Conservation (phyloP, 1,139 yeast species). For the Hyphopichia pseudoburtonii region DNA sequence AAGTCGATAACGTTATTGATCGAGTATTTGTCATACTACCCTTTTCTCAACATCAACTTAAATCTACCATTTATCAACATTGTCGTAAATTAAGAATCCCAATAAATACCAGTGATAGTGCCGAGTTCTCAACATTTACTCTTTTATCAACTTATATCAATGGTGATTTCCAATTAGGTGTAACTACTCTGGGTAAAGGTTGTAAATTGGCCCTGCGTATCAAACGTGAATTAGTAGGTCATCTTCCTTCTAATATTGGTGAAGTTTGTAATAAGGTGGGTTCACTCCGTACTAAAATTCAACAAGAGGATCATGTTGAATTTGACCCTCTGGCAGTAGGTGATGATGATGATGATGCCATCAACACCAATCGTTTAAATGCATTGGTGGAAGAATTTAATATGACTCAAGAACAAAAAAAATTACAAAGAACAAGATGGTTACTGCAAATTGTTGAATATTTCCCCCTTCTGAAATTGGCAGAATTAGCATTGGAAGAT, state of each 20-base stretch:
- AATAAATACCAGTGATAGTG: constrained; percentile 72
- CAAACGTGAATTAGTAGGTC: constrained; percentile 66
- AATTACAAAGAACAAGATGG: constrained; percentile 74
- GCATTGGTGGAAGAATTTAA: constrained; percentile 60
- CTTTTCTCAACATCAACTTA: constrained; percentile 21
- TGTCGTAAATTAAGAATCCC: constrained; percentile 74
- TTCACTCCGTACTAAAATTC: constrained; percentile 55
- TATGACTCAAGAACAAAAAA: constrained; percentile 52
- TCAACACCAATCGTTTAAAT: constrained; percentile 59
- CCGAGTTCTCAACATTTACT: constrained; percentile 73
- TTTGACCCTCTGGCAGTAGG: constrained; percentile 35
- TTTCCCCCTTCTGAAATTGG: constrained; percentile 71
- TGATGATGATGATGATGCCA: constrained; percentile 69
- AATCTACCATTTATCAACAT: constrained; percentile 39
- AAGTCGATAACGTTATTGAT: constrained; percentile 68
- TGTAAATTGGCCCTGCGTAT: constrained; percentile 82
- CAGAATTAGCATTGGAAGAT: constrained; percentile 56
- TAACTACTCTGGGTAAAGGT: constrained; percentile 87
- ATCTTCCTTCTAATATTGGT: constrained; percentile 70
- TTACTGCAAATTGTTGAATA: constrained; percentile 88
- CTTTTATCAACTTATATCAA: constrained; percentile 68
- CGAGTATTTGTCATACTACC: constrained; percentile 65
- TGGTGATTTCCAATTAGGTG: constrained; percentile 79
- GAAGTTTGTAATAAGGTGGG: constrained; percentile 71
- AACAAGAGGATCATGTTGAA: constrained; percentile 48